Conservation (phyloP, 306 rosid genomes). For the Cucurbita pepo region DNA sequence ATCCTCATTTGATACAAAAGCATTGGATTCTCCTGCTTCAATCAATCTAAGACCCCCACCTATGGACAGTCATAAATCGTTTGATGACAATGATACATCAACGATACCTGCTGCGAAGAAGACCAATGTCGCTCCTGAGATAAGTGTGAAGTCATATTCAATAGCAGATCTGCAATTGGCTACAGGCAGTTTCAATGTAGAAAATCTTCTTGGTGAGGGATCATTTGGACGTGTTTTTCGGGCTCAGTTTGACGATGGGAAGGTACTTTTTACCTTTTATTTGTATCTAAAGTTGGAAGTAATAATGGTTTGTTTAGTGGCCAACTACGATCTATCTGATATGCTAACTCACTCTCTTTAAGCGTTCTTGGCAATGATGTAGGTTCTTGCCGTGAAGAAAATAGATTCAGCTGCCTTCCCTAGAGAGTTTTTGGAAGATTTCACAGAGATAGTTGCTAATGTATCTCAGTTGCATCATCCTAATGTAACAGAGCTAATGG, state of each 20-base stretch:
- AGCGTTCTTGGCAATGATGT: conserved; percentile 2
- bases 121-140: conserved; percentile 33
- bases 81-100: conserved; percentile 51
- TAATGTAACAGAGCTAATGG: conserved; percentile 79
- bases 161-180: conserved; percentile 93
- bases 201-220: conserved; percentile 84
- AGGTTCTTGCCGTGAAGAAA: conserved; percentile 96
- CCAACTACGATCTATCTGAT: not conserved
- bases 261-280: conserved; percentile 29
- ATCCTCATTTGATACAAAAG: conserved; percentile 35
- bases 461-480: conserved; percentile 74
- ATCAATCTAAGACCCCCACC: conserved; percentile 91
- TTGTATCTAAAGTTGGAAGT: not conserved
- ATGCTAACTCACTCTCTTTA: not conserved
- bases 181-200: conserved; percentile 86
- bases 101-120: conserved; percentile 52
- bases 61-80: conserved; percentile 69
- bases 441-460: conserved; percentile 54
- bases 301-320: not conserved
- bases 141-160: conserved; percentile 65
- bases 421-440: conserved; percentile 35
- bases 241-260: conserved; percentile 76
- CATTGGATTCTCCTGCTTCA: conserved; percentile 38
- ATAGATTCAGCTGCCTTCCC: conserved; percentile 66
- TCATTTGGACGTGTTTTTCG: conserved; percentile 91